Base-by-base conservation (phyloP, 192 early-diverging fungal genomes). In the Lobosporangium transversale region DNA sequence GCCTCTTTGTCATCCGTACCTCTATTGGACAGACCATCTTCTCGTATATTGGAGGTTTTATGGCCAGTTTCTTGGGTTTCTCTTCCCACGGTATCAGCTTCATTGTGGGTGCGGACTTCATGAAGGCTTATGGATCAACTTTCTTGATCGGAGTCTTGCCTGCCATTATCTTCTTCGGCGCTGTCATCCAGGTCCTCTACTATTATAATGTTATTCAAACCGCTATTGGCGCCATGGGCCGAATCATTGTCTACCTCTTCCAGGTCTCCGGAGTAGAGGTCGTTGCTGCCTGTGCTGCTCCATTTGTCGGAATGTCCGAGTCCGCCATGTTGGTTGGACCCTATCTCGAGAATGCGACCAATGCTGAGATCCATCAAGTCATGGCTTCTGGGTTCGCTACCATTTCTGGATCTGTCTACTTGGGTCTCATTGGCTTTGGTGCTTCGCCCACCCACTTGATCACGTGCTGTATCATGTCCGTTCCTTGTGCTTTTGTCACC, bases 311-410 rank as follows among this genome's bases (percentile, higher is more conserved):
- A 15, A 88, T 91, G 82, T 80, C 85, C 63, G 95, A 97, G 80
- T 92, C 89, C 51, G 92, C 89, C 30, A 79, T 97, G 53, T 80
- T 97, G 59, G 88, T 95, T 31, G 87, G 86, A 45, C 93, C 93
- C 55, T 95, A 93, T 66, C 62, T 97, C 12, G 86, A 89, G 61
- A 88, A 89, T 68, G 90, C 94, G 89, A 97, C 95, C 43, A 83
- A 71, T 11, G 89, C 94, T 8, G 95, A 97, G 81, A 79, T 97
- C 51, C 94, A 95, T 80, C 87, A 93, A 31, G 87, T 91, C 81
- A 90, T 97, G 91, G 86, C 88, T 11, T 93, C 92, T 51, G 95
- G 95, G 63, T 97, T 97, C 79, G 89, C 95, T 43, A 97, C 95
- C 53, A 90, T 97, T 64, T 89, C 93, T 49, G 94, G 93, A 35